Conservation (phyloP, 2,329 filamentous ascomycete species). For the Aspergillus terreus region DNA sequence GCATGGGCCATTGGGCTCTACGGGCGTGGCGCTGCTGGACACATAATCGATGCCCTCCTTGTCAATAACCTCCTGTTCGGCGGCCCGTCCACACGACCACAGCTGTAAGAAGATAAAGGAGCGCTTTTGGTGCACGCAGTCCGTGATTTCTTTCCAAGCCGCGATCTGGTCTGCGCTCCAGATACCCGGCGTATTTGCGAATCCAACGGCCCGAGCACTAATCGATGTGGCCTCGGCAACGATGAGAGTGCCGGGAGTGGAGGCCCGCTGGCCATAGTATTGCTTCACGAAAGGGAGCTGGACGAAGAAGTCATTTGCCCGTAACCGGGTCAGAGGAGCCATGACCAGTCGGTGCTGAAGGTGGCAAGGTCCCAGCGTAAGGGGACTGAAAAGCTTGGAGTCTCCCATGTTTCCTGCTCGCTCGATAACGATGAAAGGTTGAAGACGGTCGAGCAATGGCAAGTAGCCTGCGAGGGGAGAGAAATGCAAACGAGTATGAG, state of each 20-base stretch:
- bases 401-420: no score
- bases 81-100: constrained; percentile 58
- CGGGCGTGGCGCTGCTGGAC: constrained; percentile 20
- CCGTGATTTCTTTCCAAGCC: constrained; percentile 59
- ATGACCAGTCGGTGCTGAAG: constrained; percentile 50
- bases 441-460: no score
- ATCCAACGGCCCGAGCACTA: constrained; percentile 45
- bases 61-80: constrained; percentile 32
- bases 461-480: no score
- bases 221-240: constrained; percentile 58
- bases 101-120: constrained; percentile 61
- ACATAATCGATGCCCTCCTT: constrained; percentile 14
- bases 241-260: constrained; percentile 53
- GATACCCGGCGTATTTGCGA: constrained; percentile 55
- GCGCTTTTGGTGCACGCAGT: constrained; percentile 61
- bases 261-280: constrained; percentile 54
- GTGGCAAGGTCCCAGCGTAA: not conserved
- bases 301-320: constrained; percentile 48
- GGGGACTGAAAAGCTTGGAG: no score
- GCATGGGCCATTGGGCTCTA: constrained; percentile 19
- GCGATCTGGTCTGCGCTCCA: constrained; percentile 55
- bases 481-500: no score
- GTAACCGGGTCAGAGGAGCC: constrained; percentile 57
- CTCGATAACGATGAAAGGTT: no score
- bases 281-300: constrained; percentile 44